A percentile compares a stretch with the other conserved stretches of the same genome.
Conservation (phyloP, 192 early-diverging fungal genomes). For the Coemansia sp. region DNA sequence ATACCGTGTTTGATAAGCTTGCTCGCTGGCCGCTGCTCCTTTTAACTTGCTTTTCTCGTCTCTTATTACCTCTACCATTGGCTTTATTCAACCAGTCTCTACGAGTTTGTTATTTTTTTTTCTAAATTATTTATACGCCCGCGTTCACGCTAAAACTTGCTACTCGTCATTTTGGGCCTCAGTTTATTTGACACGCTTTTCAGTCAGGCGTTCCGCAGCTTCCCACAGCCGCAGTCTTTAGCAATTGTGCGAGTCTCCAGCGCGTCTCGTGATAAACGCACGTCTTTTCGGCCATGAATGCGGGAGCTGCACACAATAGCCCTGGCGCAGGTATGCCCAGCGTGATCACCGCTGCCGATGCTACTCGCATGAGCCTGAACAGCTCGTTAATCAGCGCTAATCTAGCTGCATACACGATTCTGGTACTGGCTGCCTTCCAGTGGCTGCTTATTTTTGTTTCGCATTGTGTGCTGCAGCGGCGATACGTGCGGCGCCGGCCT, state of each 20-base stretch:
- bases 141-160: neutral
- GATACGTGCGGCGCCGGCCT: conserved; percentile 37
- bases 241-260: neutral
- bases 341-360: neutral
- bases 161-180: neutral
- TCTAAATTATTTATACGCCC: neutral
- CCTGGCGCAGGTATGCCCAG: conserved; percentile 15
- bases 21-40: neutral
- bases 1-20: neutral
- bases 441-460: conserved; percentile 34
- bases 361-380: conserved; percentile 3
- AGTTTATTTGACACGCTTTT: neutral
- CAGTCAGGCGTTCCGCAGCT: neutral
- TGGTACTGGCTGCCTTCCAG: conserved; percentile 25
- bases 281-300: conserved; percentile 1
- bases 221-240: neutral
- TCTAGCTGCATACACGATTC: conserved; percentile 23
- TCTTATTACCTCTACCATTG: too few species aligned
- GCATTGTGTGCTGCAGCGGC: conserved; percentile 47
- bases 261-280: neutral
- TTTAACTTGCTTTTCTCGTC: neutral
- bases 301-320: conserved; percentile 22
- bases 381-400: conserved; percentile 5
- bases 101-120: too few species aligned
- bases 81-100: too few species aligned